A percentile compares a stretch with the other conserved stretches of the same genome.
phyloP scores from a whole-genome alignment of 306 rosid genomes.

The Gleditsia sinensis region DNA sequence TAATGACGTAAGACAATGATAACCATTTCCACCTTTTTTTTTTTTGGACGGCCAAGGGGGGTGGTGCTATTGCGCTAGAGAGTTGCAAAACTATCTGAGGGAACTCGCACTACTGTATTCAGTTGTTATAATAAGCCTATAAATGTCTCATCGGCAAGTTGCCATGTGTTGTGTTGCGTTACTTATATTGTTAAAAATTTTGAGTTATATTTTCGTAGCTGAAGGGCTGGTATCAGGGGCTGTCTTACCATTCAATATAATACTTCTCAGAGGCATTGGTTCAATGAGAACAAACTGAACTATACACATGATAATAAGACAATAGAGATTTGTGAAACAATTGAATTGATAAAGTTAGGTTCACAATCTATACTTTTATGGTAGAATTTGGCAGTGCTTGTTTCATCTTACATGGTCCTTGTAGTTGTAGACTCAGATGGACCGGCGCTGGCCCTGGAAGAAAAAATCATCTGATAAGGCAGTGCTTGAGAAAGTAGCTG shows the following conservation, averaged over 20 bases:
- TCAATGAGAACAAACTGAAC: slow-evolving; percentile 4
- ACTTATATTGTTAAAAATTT: background rate
- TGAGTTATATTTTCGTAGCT: background rate
- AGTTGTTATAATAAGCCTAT: background rate
- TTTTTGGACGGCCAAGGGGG: too few species aligned
- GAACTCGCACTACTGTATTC: background rate
- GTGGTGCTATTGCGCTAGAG: background rate
- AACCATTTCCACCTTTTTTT: background rate
- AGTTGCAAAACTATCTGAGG: background rate
- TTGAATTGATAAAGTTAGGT: slow-evolving; percentile 12
- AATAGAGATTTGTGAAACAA: slow-evolving; percentile 9
- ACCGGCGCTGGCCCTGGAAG: slow-evolving; percentile 99
- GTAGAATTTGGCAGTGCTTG: slow-evolving; percentile 13
- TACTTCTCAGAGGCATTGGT: background rate
- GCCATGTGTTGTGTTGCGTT: background rate
- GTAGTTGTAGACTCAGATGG: slow-evolving; percentile 59
- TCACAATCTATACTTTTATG: slow-evolving; percentile 3
- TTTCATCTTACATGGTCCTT: slow-evolving; percentile 28
- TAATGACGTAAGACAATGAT: background rate
- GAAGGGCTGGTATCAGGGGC: background rate
- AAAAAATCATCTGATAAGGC: slow-evolving; percentile 87
- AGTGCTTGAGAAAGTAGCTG: slow-evolving; percentile 73
- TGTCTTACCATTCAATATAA: background rate
- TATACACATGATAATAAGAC: background rate
- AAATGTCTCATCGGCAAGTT: background rate